Evolutionary conservation across 1,284 basidiomycete genomes (phyloP).

Genomic region (Meira nashicola): DNA sequence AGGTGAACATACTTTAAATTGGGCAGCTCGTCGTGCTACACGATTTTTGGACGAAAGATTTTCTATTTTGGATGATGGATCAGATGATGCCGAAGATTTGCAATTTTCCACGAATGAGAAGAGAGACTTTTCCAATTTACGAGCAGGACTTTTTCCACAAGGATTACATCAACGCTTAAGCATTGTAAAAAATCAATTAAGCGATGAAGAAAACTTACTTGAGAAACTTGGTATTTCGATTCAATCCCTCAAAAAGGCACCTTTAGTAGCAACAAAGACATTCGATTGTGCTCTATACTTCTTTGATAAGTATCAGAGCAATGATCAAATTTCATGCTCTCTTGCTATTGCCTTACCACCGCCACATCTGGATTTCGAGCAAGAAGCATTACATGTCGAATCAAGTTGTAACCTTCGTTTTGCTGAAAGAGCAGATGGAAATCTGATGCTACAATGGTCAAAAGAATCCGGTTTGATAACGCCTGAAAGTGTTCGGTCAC

Average conservation of each 20-base stretch:
- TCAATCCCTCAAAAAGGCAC: background rate
- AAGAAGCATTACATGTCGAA: background rate
- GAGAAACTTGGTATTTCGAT: background rate
- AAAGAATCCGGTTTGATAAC: background rate
- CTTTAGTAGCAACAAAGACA: constrained; percentile 8
- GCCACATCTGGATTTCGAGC: constrained; percentile 3
- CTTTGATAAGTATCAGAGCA: background rate
- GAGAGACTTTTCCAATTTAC: background rate
- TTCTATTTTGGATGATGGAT: constrained; percentile 12
- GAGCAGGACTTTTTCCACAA: background rate
- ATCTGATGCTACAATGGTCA: background rate
- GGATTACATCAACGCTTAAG: background rate
- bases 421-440: constrained; percentile 9
- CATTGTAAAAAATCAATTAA: background rate
- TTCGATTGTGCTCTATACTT: constrained; percentile 13
- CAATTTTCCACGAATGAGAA: too few species aligned
- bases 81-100: background rate
- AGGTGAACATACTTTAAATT: constrained; percentile 69
- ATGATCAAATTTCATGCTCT: background rate
- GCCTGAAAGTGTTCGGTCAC: background rate
- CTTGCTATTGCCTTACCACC: constrained; percentile 12
- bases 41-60: constrained; percentile 65
- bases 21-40: constrained; percentile 74
- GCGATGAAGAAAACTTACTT: background rate
- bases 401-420: background rate